Conservation (phyloP, 768 basidiomycete species). For the Lactarius hengduanensis region DNA sequence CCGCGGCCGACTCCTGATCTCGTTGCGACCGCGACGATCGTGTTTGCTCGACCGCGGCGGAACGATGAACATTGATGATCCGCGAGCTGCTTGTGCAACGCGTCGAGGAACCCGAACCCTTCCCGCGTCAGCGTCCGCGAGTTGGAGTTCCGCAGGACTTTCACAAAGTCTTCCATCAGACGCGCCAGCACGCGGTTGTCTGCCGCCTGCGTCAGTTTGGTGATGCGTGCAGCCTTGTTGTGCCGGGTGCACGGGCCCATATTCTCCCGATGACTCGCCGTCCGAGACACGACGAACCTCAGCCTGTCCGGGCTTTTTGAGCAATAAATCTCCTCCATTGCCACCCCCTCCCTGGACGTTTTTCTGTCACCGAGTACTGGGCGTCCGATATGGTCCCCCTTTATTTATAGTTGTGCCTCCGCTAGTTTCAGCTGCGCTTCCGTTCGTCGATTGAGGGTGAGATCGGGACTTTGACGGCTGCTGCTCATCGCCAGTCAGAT, state of each 20-base stretch:
- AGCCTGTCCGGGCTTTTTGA: slow-evolving; percentile 23
- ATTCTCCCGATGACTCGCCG: slow-evolving; percentile 35
- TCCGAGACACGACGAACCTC: slow-evolving; percentile 51
- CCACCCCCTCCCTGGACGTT: slow-evolving; percentile 18
- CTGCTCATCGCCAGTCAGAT: slow-evolving; percentile 9
- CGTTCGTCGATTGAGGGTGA: slow-evolving; percentile 36
- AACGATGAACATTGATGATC: slow-evolving; percentile 58
- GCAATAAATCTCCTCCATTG: neutral
- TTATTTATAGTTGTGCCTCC: slow-evolving; percentile 11
- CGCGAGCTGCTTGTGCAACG: slow-evolving; percentile 65
- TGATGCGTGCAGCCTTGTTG: slow-evolving; percentile 55
- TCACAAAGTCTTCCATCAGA: slow-evolving; percentile 59
- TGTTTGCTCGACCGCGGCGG: slow-evolving; percentile 49
- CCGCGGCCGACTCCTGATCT: slow-evolving; percentile 36
- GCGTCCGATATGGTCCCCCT: slow-evolving; percentile 38
- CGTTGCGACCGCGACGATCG: slow-evolving; percentile 34
- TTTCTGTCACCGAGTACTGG: slow-evolving; percentile 27
- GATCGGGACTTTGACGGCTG: slow-evolving; percentile 27
- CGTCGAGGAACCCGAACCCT: slow-evolving; percentile 67
- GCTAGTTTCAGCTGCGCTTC: neutral
- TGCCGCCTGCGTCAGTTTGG: slow-evolving; percentile 45
- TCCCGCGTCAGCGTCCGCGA: slow-evolving; percentile 68
- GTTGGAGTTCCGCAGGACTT: slow-evolving; percentile 59
- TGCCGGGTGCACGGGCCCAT: slow-evolving; percentile 37
- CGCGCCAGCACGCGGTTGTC: slow-evolving; percentile 56